Base-by-base conservation (phyloP, 768 basidiomycete species). In the Suillus subalutaceus region DNA sequence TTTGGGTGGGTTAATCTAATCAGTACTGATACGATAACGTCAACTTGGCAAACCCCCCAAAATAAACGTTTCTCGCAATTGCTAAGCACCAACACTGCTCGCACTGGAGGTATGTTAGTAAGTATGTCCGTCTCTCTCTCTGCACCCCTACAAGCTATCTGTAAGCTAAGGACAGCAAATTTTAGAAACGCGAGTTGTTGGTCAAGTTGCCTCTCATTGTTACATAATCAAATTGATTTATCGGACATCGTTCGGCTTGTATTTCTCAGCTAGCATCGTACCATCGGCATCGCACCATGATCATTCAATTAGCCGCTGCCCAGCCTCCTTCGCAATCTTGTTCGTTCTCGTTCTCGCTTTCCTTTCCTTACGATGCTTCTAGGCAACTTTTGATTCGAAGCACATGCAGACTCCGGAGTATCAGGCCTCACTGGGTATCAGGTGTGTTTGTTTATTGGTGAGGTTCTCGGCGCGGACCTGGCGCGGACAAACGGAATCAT, bases 191-290 rank as follows among this genome's bases (percentile, higher is more conserved):
- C 50, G 66, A 30, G 4, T 30, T 30, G 16, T 50, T 18, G 44
- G 60, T n/a, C 26, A 15, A 26, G 35, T 26, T 3, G 38, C 3
- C 44, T 69, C 6, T 41, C 50, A 38, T 26, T 63, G 38, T 15
- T 37, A 37, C 16, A 16, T 18, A 46, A 48, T 46, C 58, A 46
- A 13, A 38, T 15, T 37, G 16, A n/a, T 13, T 66, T 58, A 46
- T 64, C 65, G 65, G 65, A 53, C 38, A 16, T 66, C 63, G 26
- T 66, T 66, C 65, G 65, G 65, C 62, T 55, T 32, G 40, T 5
- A 59, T 59, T 59, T 59, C 13, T 60, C 18, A 43, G 40, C 59
- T 20, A 43, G 18, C 40, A 60, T 38, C 48, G 37, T 66, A 62
- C 40, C 41, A 64, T 63, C 41, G 32, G 18, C 38, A 63, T 53